A percentile compares a stretch with the other conserved stretches of the same genome.
phyloP scores from a whole-genome alignment of 495 filamentous ascomycete species.

The Aspergillus avenaceus region DNA sequence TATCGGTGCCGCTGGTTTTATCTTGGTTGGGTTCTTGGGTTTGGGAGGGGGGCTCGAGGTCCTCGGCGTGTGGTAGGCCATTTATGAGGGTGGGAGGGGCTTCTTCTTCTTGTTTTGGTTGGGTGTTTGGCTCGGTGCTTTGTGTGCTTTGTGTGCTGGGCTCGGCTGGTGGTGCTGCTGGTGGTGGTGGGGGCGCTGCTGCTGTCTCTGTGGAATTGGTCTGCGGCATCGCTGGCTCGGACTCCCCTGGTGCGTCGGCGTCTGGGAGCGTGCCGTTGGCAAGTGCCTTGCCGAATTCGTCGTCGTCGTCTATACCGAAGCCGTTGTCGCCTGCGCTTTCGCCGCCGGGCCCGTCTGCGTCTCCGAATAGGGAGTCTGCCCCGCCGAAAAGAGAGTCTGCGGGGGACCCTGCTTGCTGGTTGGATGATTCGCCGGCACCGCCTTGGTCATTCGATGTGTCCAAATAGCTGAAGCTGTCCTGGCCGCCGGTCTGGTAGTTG shows the following conservation, averaged over 20 bases:
- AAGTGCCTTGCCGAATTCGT: constrained; percentile 80
- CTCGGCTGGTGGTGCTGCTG: no score
- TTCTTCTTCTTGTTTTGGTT: constrained; percentile 14
- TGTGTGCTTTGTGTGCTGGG: constrained; percentile 5
- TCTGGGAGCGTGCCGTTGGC: constrained; percentile 52
- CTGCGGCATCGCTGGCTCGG: constrained; percentile 21
- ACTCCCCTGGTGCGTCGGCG: constrained; percentile 34
- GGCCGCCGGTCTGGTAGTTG: constrained; percentile 49
- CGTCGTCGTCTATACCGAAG: constrained; percentile 75
- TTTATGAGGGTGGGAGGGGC: constrained; percentile 33
- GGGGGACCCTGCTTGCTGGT: constrained; percentile 58
- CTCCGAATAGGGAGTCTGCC: constrained; percentile 71
- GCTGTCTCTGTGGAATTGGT: constrained; percentile 17
- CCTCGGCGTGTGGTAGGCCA: constrained; percentile 51
- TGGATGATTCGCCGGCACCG: constrained; percentile 27
- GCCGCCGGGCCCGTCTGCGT: constrained; percentile 55
- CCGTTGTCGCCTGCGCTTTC: constrained; percentile 56
- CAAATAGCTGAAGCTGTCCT: constrained; percentile 30
- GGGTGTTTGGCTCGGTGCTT: constrained; percentile 6
- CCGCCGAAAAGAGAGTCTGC: constrained; percentile 64
- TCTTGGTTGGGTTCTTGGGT: constrained; percentile 27
- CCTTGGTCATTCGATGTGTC: constrained; percentile 45
- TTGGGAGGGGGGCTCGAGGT: constrained; percentile 28
- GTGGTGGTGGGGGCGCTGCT: no score
- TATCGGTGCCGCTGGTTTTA: constrained; percentile 43